These are phyloP conservation scores for Fusarium vanettenii DNA, from an alignment of 2,329 filamentous ascomycete species.

Conservation along the genomic window DNA sequence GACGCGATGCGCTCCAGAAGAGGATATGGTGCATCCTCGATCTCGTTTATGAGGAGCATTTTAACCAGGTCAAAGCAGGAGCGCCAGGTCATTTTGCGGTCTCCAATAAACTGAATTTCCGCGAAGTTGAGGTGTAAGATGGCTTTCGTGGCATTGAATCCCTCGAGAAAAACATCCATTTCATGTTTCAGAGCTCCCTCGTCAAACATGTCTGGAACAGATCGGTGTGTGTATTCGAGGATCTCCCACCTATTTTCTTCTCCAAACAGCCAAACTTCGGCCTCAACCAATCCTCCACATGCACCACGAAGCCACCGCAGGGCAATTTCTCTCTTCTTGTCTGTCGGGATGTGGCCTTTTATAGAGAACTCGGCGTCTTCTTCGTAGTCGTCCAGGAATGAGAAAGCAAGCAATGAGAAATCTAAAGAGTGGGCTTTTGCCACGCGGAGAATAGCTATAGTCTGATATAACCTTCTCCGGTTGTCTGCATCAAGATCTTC, in stretches of 20 bases:
- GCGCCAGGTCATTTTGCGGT: accelerated
- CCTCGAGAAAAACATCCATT: neutral
- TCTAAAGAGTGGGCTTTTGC: neutral
- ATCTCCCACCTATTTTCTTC: too few relatives aligned
- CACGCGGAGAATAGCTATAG: neutral
- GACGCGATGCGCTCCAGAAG: neutral
- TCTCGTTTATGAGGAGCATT: neutral
- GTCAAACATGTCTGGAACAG: neutral
- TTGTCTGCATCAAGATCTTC: neutral
- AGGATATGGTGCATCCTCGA: neutral
- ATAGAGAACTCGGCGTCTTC: neutral
- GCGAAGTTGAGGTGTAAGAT: neutral
- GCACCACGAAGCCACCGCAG: neutral
- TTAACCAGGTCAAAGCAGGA: neutral
- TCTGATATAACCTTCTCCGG: neutral
- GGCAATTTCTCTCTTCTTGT: neutral
- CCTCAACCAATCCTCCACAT: neutral
- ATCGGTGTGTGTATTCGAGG: neutral
- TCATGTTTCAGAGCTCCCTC: neutral
- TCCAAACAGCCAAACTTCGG: neutral
- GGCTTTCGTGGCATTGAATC: neutral
- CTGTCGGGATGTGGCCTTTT: neutral
- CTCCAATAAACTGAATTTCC: neutral
- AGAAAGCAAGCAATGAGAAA: neutral
- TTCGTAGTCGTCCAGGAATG: conserved; percentile 4